Conservation (phyloP, 1,284 basidiomycete genomes). For the Tilletiopsis washingtonensis region DNA sequence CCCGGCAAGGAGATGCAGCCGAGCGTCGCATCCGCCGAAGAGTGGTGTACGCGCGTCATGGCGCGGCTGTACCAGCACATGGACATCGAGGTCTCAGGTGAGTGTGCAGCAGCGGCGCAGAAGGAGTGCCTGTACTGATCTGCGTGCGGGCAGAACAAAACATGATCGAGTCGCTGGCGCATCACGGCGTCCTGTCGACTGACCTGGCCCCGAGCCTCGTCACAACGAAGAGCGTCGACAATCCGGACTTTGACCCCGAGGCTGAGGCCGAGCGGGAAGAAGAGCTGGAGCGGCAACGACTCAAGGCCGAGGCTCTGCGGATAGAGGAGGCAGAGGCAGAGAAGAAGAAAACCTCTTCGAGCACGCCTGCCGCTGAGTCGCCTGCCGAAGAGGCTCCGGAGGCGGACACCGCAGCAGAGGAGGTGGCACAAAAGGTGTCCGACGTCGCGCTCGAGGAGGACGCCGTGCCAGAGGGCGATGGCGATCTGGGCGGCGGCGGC, state of each 20-base stretch:
- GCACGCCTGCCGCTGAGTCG: background rate
- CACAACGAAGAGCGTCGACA: conserved; percentile 40
- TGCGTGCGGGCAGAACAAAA: conserved; percentile 20
- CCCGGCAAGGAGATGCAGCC: conserved; percentile 24
- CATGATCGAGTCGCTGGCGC: conserved; percentile 45
- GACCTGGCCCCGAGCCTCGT: conserved; percentile 43
- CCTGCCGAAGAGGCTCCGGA: conserved; percentile 10
- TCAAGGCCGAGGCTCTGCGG: background rate
- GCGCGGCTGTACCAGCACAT: conserved; percentile 46
- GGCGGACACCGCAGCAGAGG: conserved; percentile 15
- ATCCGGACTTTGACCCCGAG: conserved; percentile 42
- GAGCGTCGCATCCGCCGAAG: conserved; percentile 28
- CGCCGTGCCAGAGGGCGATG: conserved; percentile 14
- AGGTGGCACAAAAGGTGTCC: conserved; percentile 6
- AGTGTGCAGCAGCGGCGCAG: too few relatives aligned
- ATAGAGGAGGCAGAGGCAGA: background rate
- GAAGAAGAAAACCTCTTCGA: background rate
- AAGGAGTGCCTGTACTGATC: background rate
- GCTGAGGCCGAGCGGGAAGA: conserved; percentile 9
- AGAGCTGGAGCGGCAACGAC: conserved; percentile 3
- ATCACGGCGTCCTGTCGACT: conserved; percentile 41
- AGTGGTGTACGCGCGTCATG: conserved; percentile 43
- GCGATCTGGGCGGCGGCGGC: conserved; percentile 11
- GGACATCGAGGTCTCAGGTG: conserved; percentile 39
- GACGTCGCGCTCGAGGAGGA: too few relatives aligned